Evolutionary conservation across 1,284 basidiomycete genomes (phyloP).

Genomic region (Exobasidium cylindrosporum): DNA sequence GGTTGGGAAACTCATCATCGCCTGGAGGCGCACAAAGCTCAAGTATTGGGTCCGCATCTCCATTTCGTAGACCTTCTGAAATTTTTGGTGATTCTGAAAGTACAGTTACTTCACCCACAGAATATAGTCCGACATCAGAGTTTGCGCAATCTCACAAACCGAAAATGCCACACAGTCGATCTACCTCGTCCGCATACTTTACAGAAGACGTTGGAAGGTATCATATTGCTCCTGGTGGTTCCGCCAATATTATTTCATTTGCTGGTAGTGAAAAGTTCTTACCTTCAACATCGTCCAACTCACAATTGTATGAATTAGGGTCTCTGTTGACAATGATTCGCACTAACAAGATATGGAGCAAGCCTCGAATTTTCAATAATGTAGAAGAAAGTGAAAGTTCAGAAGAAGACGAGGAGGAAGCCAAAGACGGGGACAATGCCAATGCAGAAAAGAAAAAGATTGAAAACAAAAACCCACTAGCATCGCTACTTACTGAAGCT

Average conservation of each 20-base stretch:
- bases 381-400: background rate
- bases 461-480: constrained; percentile 3
- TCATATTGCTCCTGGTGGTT: background rate
- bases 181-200: background rate
- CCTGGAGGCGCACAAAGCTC: background rate
- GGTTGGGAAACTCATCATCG: background rate
- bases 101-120: background rate
- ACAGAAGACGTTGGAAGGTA: background rate
- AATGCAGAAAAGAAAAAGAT: background rate
- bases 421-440: background rate
- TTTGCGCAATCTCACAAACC: background rate
- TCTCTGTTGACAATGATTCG: background rate
- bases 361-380: background rate
- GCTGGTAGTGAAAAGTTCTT: background rate
- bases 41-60: background rate
- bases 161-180: background rate
- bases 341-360: background rate
- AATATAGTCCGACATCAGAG: background rate
- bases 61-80: background rate
- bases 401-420: background rate
- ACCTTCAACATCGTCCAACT: background rate
- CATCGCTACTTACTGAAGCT: background rate
- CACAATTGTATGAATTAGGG: background rate
- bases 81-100: background rate
- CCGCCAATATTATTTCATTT: background rate